Base-by-base conservation (phyloP, 805 yeast species). In the Cyberlindnera galapagoensis region DNA sequence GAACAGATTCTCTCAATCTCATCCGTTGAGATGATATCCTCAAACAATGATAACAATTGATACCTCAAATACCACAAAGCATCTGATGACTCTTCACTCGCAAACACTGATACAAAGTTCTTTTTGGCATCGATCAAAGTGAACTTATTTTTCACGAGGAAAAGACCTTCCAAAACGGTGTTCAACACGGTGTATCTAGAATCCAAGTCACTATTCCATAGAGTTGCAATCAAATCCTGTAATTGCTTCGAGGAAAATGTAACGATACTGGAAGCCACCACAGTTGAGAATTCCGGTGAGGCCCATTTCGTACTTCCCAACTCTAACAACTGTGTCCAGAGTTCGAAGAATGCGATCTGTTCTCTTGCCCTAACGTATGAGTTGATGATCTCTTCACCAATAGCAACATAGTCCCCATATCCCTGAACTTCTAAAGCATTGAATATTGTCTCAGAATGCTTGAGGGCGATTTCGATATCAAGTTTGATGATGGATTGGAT, bases 351-450 rank as follows among this genome's bases (percentile, higher is more conserved):
- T 4, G 56, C 48, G 4, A 54, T 54, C 18, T 74, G 57, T 34
- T 78, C 85, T 62, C 88, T 71, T 4, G 77, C 76, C 43, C 62
- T 69, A 9, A 64, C 57, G 48, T 65, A 71, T 15, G 79, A 69
- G 11, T 60, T 55, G 2, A 70, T 52, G n/a, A 74, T 33, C 27
- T 58, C 57, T 2, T 40, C 33, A 45, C 60, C 54, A 24, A 59
- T 38, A 3, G 34, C 24, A 4, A 42, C 10, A 12, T 27, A 35
- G 3, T 27, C 21, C 13, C n/a, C 18, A 4, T 31, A 29, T 3
- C 39, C 26, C 12, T 33, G 24, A 11, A 7, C 11, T 4, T 40
- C 34, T 6, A 46, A 27, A 7, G 28, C 40, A 1, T 38, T 38
- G 33, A 68, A 43, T 3, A 70, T 58, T 11, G 48, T 39, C 3